Conservation (phyloP, 2,329 filamentous ascomycete species). For the Dendrostoma leiphaemia region DNA sequence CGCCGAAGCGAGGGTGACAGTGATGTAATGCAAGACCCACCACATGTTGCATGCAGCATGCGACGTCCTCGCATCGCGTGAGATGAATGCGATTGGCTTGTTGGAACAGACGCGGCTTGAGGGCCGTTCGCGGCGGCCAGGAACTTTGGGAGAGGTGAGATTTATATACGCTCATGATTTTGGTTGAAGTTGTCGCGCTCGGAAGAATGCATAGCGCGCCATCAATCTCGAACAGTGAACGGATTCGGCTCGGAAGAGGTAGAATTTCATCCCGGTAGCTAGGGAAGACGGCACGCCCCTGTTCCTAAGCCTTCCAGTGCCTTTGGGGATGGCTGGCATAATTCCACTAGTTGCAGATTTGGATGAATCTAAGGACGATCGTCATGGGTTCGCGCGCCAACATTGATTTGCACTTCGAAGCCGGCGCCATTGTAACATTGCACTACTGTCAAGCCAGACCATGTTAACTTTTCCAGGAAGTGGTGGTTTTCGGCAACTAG, state of each 20-base stretch:
- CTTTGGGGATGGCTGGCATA: too few species aligned
- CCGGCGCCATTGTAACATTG: too few species aligned
- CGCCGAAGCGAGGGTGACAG: conserved; percentile 3
- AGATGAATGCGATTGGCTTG: not conserved
- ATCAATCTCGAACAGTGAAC: not conserved
- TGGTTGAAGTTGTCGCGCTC: too few species aligned
- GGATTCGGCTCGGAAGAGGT: not conserved
- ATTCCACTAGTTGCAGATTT: too few species aligned
- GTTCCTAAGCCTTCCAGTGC: not conserved
- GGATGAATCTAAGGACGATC: too few species aligned
- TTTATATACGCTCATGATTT: not conserved
- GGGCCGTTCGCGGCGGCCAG: not conserved
- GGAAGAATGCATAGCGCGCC: not conserved
- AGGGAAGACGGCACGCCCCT: not conserved
- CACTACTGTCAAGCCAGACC: too few species aligned
- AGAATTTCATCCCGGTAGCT: not conserved
- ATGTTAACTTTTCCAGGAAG: too few species aligned
- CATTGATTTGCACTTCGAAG: too few species aligned
- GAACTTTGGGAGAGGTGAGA: too few species aligned
- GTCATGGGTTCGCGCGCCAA: too few species aligned
- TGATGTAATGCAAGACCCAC: conserved; percentile 7
- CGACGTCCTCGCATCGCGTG: not conserved
- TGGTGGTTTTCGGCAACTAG: too few species aligned
- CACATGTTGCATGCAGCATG: conserved; percentile 6
- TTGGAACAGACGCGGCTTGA: not conserved